Conservation (phyloP, 805 yeast genomes). For the Starmerella scarabaei region DNA sequence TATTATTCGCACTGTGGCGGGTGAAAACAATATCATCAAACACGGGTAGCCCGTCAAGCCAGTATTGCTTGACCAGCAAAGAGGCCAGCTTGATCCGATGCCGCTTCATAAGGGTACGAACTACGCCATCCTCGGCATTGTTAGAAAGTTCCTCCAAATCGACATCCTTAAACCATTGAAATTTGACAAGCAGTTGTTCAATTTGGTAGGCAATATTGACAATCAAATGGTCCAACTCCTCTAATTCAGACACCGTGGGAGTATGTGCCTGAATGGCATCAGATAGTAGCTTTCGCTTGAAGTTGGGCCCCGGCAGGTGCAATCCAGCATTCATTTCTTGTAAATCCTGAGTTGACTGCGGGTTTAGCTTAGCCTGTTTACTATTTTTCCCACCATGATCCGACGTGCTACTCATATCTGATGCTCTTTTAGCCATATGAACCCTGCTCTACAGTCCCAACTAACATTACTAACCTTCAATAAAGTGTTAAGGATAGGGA, state of each 20-base stretch:
- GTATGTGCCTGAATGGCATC: neutral
- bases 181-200: conserved; percentile 37
- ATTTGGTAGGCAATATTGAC: conserved; percentile 41
- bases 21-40: conserved; percentile 42
- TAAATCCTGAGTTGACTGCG: too few relatives aligned
- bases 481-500: too few relatives aligned
- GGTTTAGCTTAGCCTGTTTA: too few relatives aligned
- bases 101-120: conserved; percentile 39
- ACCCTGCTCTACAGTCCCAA: too few relatives aligned
- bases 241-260: conserved; percentile 20
- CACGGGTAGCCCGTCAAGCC: conserved; percentile 36
- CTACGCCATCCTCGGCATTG: conserved; percentile 30
- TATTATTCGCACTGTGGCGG: conserved; percentile 13
- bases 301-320: conserved; percentile 8
- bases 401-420: too few relatives aligned
- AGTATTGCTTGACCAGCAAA: conserved; percentile 42
- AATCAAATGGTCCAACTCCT: conserved; percentile 38
- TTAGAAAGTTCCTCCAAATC: conserved; percentile 28
- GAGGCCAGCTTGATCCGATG: conserved; percentile 49
- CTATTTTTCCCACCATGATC: too few relatives aligned
- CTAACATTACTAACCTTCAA: too few relatives aligned
- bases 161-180: conserved; percentile 39
- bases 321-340: neutral
- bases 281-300: conserved; percentile 1
- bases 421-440: too few relatives aligned